phyloP scores from a whole-genome alignment of 371 early-diverging fungal species.

The Globomyces sp. region DNA sequence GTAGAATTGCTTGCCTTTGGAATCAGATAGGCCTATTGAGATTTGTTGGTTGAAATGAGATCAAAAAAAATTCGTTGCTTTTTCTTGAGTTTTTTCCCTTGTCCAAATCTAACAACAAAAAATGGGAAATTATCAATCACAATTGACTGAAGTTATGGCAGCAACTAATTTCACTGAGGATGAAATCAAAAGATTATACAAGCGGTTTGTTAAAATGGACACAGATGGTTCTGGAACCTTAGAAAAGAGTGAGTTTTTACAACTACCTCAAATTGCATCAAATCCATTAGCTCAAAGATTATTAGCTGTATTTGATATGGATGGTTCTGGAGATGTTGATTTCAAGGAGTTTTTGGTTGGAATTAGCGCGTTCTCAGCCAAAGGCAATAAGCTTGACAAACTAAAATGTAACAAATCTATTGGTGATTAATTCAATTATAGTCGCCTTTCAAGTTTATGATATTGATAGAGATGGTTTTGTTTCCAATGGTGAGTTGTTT shows the following conservation, averaged over 20 bases:
- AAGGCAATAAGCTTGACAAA: constrained; percentile 91
- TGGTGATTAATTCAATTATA: constrained; percentile 26
- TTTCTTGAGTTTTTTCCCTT: neutral
- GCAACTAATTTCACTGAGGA: constrained; percentile 79
- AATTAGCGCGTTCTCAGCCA: constrained; percentile 86
- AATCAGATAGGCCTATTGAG: constrained; percentile 6
- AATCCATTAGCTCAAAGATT: constrained; percentile 95
- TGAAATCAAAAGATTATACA: constrained; percentile 95
- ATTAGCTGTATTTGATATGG: constrained; percentile 94
- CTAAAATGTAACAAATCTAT: constrained; percentile 68
- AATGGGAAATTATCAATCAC: constrained; percentile 34
- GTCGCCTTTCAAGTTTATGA: constrained; percentile 99
- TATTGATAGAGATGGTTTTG: constrained; percentile 96
- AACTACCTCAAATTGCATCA: constrained; percentile 85
- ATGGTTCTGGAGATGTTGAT: constrained; percentile 97
- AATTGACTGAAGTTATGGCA: constrained; percentile 59
- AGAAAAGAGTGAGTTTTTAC: constrained; percentile 92
- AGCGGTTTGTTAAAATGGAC: constrained; percentile 94
- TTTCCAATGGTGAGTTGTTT: constrained; percentile 96
- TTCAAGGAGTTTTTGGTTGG: constrained; percentile 97
- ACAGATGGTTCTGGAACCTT: constrained; percentile 93
- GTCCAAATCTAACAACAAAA: neutral
- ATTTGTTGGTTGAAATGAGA: too few species aligned
- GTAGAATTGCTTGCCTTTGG: neutral
- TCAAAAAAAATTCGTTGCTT: neutral